Evolutionary conservation across 345 rosid species (phyloP).

Genomic region (Murraya paniculata): DNA sequence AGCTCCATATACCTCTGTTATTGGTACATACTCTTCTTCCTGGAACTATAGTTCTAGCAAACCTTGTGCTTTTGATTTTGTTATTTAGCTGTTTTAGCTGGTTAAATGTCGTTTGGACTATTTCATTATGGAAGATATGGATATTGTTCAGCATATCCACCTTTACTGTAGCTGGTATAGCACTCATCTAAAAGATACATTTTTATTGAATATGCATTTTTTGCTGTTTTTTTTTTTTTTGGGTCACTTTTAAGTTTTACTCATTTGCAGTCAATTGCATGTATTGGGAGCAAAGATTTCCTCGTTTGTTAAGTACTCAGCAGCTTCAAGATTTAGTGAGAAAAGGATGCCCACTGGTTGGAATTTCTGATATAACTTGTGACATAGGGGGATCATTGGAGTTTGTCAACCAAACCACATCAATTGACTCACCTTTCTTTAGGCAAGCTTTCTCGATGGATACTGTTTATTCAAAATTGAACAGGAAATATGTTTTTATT

Average conservation of each 20-base stretch:
- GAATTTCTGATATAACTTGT: slow-evolving; percentile 88
- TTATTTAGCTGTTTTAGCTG: background rate
- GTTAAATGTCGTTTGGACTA: background rate
- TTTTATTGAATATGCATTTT: background rate
- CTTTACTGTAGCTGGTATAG: background rate
- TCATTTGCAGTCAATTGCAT: slow-evolving; percentile 76
- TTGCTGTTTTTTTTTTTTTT: background rate
- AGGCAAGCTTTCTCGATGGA: slow-evolving; percentile 34
- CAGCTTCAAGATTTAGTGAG: slow-evolving; percentile 63
- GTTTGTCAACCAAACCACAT: slow-evolving; percentile 70
- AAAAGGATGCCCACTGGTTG: slow-evolving; percentile 76
- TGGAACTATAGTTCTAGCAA: slow-evolving; percentile 9
- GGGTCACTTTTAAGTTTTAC: slow-evolving; percentile 8
- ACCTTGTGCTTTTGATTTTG: background rate
- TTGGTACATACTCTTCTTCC: slow-evolving; percentile 51
- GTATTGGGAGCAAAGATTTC: slow-evolving; percentile 96
- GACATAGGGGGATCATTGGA: slow-evolving; percentile 85
- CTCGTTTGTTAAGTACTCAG: slow-evolving; percentile 58
- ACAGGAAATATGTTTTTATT: background rate
- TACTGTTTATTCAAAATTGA: background rate
- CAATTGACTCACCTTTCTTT: slow-evolving; percentile 84
- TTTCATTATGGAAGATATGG: background rate
- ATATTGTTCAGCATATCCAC: background rate
- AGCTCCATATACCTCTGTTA: slow-evolving; percentile 75
- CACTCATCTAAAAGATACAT: background rate